Base-by-base conservation (phyloP, 1,139 yeast genomes). In the Suhomyces choctaworum region DNA sequence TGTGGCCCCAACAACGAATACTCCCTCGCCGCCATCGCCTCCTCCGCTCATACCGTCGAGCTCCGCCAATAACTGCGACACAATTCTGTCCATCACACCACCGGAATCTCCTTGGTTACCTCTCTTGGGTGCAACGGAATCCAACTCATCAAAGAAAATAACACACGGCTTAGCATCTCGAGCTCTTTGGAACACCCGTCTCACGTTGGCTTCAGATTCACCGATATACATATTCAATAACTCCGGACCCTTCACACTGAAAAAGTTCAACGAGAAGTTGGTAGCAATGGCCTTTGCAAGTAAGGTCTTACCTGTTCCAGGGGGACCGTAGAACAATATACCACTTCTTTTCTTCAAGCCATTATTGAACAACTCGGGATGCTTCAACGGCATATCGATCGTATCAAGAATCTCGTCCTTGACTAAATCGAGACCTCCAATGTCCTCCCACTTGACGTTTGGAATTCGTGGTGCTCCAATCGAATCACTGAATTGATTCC, bases 61-160 rank as follows among this genome's bases (percentile, higher is more conserved):
- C 58, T 92, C 98, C 0, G 97, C 96, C 32, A 92, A 69, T 32
- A 92, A 67, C 59, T 92, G 98, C 0, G 97, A 89, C 1, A 92
- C 98, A 48, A 92, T 92, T 60, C 98, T 76, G 58, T 92, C 97
- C 97, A 90, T 90, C 4, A 90, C 97, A 45, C 97, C 97, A 16
- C 97, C 97, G 2, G 97, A 88, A 60, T 92, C 97, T 22, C 97
- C 97, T 56, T 90, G 97, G 56, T 92, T 90, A 27, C 97, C 97
- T 66, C 97, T 80, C 58, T 92, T 90, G 1, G 97, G 97, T 0
- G 98, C 98, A 2, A 90, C 96, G 2, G 97, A 89, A 63, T 92
- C 98, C 62, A 92, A 75, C 61, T 92, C 98, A 64, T 92, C 98
- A 54, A 92, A 92, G 59, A 92, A 92, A 23, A 92, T 90, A 22